phyloP scores from a whole-genome alignment of 495 filamentous ascomycete species.

The Aspergillus cristatus region DNA sequence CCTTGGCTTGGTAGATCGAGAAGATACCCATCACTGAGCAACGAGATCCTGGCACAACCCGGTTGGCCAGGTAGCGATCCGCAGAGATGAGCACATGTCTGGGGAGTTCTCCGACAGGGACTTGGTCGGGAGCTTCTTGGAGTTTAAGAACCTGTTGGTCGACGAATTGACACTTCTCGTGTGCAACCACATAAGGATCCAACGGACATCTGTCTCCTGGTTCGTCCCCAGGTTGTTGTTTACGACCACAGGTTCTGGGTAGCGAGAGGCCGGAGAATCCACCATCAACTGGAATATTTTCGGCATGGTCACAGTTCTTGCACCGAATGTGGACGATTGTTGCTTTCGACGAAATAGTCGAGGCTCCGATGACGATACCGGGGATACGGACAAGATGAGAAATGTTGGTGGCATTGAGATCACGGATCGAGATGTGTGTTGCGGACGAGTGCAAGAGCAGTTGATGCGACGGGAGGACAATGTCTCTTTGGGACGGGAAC shows the following conservation, averaged over 20 bases:
- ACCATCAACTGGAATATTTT: constrained; percentile 62
- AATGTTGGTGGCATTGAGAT: constrained; percentile 86
- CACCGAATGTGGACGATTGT: constrained; percentile 82
- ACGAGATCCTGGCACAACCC: constrained; percentile 88
- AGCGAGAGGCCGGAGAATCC: constrained; percentile 82
- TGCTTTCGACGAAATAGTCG: constrained; percentile 91
- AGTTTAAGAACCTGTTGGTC: constrained; percentile 98
- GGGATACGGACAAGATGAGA: constrained; percentile 92
- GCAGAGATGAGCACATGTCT: constrained; percentile 91
- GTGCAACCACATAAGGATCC: constrained; percentile 90
- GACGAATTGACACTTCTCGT: constrained; percentile 92
- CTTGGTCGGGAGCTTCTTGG: constrained; percentile 96
- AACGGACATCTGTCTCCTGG: constrained; percentile 68
- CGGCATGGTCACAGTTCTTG: constrained; percentile 68
- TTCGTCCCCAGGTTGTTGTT: constrained; percentile 47
- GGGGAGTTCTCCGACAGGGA: constrained; percentile 93
- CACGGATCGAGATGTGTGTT: constrained; percentile 85
- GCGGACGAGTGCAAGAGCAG: constrained; percentile 89
- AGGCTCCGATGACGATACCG: constrained; percentile 95
- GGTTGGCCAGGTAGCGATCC: constrained; percentile 91
- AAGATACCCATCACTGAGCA: constrained; percentile 97
- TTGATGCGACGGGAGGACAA: constrained; percentile 76
- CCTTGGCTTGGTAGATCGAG: constrained; percentile 91
- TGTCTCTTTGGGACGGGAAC: constrained; percentile 61
- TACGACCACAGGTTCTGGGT: constrained; percentile 64